Evolutionary conservation across 2,329 filamentous ascomycete genomes (phyloP), one percentile per base, ranked within the genome.

Genomic region (Curvularia sp.): DNA sequence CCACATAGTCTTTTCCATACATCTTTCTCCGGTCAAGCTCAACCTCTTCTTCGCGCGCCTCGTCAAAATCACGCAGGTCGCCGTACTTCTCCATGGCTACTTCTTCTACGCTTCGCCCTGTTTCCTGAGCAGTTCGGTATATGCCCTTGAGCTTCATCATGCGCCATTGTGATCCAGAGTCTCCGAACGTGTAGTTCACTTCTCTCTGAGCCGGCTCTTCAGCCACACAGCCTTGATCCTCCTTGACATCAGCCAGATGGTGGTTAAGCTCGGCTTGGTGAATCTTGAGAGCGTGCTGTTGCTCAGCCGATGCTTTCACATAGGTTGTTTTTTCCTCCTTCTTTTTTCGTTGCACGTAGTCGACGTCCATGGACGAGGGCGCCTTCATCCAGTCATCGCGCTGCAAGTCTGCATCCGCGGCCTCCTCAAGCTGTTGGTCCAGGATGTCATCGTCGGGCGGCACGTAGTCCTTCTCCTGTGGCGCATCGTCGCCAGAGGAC

Each of bases 371-470:
- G 0, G 89, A 87, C 0, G 91, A 91, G 0, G 94, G 93, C 0
- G 89, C 89, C 59, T 93, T 89, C 95, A 99, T 99, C 93, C 96
- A 99, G 0, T 90, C 86, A 76, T 98, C 95, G 63, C 96, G 87
- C 65, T 88, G 84, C 30, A 88, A 69, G 1, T 78, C 58, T 72
- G 76, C 65, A 61, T 68, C 62, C 18, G 72, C 70, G 19, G 75
- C 65, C 53, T 78, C 71, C 53, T 78, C 74, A 13, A 79, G 71
- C 57, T 77, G 74, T 32, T 77, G 70, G 53, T 82, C 80, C n/a
- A 81, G 64, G 5, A 76, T 72, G n/a, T 79, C 74, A 42, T 81
- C 79, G n/a, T 74, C 70, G 13, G 79, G 74, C 7, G 77, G 77
- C 53, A 70, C 75, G 41, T 70, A 80, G 67, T 78, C 82, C 68